Evolutionary conservation across 352 stramenopile genomes (phyloP), one percentile per base, ranked within the genome.

Genomic region (Phytophthora citrophthora): DNA sequence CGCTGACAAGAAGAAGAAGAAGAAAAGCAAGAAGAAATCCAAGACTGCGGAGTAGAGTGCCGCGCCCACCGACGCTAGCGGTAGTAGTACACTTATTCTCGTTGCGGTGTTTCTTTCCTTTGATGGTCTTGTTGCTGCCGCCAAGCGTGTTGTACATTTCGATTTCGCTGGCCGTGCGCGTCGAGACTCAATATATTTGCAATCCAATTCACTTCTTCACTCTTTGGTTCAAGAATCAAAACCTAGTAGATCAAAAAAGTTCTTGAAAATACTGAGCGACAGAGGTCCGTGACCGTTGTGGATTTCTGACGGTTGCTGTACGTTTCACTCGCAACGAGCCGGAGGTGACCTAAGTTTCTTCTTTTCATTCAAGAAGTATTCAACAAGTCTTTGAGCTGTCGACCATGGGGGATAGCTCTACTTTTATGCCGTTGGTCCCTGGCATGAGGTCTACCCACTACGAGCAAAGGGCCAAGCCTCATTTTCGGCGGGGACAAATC

Each of bases 21-120:
- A 93, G 72, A 90, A 90, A 70, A 76, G 84, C 68, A 88, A 78
- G 56, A 93, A 91, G 72, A 91, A 93, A 79, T 67, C 70, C 51
- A 93, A 90, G 72, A 88, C 86, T 74, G 74, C 76, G 57, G 73
- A 82, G 76, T 87, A 89, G 76, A 84, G 70, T 59, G 29, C 55
- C 51, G 48, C 27, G 49, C 67, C 36, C 54, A 68, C 52, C 56
- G 60, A 68, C 61, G 51, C 66, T 76, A 70, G 56, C 62, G 67
- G 70, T 70, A 73, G 70, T 66, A 73, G 75, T 74, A 79, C 73
- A 80, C 51, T 81, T 82, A 74, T 67, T 69, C 67, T 76, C 49
- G 47, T 75, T 77, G 61, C 53, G 46, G 47, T 69, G 64, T 55
- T 47, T 46, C 31, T 51, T 55, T 56, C 54, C 54, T 58, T 66